phyloP scores from a whole-genome alignment of 331 rosid genomes.

The Malus hybrid region DNA sequence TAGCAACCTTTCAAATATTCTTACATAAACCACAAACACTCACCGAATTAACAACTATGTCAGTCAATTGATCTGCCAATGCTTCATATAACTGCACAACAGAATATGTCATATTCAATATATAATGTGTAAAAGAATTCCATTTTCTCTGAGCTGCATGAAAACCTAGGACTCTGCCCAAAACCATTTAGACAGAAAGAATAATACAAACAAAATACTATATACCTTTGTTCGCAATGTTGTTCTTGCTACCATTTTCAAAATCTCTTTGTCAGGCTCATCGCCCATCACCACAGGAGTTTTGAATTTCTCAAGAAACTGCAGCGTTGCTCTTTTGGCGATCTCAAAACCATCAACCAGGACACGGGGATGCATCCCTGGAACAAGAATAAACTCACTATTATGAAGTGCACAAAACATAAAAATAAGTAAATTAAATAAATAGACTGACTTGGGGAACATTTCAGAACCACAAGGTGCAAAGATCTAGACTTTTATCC shows the following conservation, averaged over 20 bases:
- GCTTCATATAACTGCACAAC: conserved; percentile 71
- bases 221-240: conserved; percentile 84
- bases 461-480: background rate
- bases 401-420: too few species aligned
- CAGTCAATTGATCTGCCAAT: conserved; percentile 84
- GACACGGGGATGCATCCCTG: conserved; percentile 98
- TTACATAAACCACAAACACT: conserved; percentile 29
- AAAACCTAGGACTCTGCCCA: background rate
- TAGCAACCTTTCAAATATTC: background rate
- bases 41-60: conserved; percentile 74
- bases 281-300: conserved; percentile 79
- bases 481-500: background rate
- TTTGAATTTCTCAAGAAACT: conserved; percentile 82
- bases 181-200: background rate
- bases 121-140: background rate
- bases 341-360: conserved; percentile 97
- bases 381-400: conserved; percentile 8
- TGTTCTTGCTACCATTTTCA: conserved; percentile 92
- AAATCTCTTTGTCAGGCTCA: conserved; percentile 90
- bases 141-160: background rate
- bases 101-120: background rate
- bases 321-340: conserved; percentile 84
- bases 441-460: background rate
- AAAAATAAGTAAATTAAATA: background rate
- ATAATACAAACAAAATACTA: background rate